These are phyloP conservation scores for Babesia divergens DNA, from an alignment of 169 alveolate species.

Conservation along the genomic window DNA sequence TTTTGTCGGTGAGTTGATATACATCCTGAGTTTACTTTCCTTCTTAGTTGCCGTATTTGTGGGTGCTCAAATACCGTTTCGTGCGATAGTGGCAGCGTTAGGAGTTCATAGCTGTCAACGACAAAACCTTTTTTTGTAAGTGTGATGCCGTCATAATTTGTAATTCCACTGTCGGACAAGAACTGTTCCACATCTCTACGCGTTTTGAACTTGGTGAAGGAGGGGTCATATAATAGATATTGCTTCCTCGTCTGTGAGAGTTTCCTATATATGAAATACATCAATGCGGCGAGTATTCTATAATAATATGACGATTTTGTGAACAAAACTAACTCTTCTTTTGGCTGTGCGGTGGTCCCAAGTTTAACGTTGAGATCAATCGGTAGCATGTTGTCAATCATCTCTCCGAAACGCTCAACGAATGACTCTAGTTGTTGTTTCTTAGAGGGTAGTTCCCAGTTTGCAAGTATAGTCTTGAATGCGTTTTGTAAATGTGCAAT, in stretches of 20 bases:
- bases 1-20: slow-evolving; percentile 7
- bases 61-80: neutral
- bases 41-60: slow-evolving; percentile 12
- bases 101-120: slow-evolving; percentile 35
- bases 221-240: slow-evolving; percentile 56
- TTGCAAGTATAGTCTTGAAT: neutral
- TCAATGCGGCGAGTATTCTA: slow-evolving; percentile 25
- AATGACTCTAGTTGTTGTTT: slow-evolving; percentile 16
- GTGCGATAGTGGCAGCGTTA: slow-evolving; percentile 25
- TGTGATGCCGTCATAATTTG: slow-evolving; percentile 30
- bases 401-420: slow-evolving; percentile 16
- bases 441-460: slow-evolving; percentile 48
- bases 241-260: slow-evolving; percentile 29
- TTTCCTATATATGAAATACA: slow-evolving; percentile 46
- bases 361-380: neutral
- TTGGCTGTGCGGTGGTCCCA: neutral
- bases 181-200: slow-evolving; percentile 36
- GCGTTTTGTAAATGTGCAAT: slow-evolving; percentile 55
- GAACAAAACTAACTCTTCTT: neutral
- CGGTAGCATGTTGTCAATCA: slow-evolving; percentile 2
- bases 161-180: slow-evolving; percentile 33
- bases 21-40: slow-evolving; percentile 9
- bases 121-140: slow-evolving; percentile 44
- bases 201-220: slow-evolving; percentile 40
- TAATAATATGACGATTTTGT: no score